These are phyloP conservation scores for Alternaria brassicicola DNA, from an alignment of 2,329 filamentous ascomycete species.

Conservation along the genomic window DNA sequence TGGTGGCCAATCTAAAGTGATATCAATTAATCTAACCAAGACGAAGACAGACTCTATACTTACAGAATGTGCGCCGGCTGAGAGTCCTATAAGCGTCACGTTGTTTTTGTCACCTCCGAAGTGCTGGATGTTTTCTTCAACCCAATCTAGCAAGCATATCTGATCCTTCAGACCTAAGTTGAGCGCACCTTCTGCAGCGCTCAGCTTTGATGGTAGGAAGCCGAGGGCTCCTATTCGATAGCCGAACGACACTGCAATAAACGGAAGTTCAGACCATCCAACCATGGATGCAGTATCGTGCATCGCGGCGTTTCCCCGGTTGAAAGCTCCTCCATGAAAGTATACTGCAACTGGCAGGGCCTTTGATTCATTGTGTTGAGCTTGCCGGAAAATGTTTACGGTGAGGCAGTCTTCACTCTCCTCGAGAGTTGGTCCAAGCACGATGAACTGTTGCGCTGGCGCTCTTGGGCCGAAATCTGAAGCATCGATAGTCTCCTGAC, in stretches of 20 bases:
- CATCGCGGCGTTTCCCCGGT: slow-evolving; percentile 43
- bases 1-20: slow-evolving; percentile 66
- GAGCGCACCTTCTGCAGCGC: slow-evolving; percentile 41
- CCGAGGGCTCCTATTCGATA: slow-evolving; percentile 28
- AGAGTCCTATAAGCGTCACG: slow-evolving; percentile 31
- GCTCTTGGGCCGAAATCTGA: slow-evolving; percentile 25
- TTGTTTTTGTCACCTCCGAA: slow-evolving; percentile 37
- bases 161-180: slow-evolving; percentile 33
- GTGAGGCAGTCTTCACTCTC: slow-evolving; percentile 33
- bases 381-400: slow-evolving; percentile 27
- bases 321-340: slow-evolving; percentile 69
- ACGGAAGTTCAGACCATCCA: slow-evolving; percentile 55
- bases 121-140: slow-evolving; percentile 46
- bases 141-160: slow-evolving; percentile 52
- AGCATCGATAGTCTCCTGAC: slow-evolving; percentile 19
- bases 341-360: slow-evolving; percentile 52
- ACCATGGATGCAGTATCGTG: slow-evolving; percentile 68
- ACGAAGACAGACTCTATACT: not conserved
- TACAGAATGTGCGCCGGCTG: slow-evolving; percentile 32
- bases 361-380: slow-evolving; percentile 3
- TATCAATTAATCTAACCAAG: not conserved
- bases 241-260: slow-evolving; percentile 59
- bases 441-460: slow-evolving; percentile 24
- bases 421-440: slow-evolving; percentile 15
- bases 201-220: slow-evolving; percentile 17